Conservation (phyloP, 2,329 filamentous ascomycete genomes). For the Cladosporium velox region DNA sequence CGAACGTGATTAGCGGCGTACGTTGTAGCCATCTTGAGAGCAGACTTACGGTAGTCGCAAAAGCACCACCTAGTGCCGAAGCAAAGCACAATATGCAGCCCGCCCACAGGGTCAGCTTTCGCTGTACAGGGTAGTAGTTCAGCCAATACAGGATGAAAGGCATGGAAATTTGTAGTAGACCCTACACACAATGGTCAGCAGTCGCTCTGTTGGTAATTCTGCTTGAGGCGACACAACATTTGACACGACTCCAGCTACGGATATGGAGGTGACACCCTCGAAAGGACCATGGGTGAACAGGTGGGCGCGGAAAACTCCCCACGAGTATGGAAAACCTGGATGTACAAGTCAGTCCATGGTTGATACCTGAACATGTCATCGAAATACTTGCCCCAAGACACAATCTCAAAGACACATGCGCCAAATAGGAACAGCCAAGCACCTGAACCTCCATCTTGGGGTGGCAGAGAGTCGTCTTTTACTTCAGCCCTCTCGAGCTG, state of each 20-base stretch:
- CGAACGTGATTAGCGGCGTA: neutral
- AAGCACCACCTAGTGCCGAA: neutral
- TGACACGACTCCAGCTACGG: neutral
- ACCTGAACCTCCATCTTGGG: neutral
- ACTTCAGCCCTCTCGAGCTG: neutral
- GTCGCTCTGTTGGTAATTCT: neutral
- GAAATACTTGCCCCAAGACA: neutral
- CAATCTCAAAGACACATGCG: neutral
- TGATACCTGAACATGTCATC: neutral
- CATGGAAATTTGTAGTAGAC: constrained; percentile 1
- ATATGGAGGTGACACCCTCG: neutral
- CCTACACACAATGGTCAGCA: neutral
- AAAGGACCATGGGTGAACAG: neutral
- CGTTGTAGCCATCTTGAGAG: neutral
- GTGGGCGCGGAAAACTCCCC: constrained; percentile 1
- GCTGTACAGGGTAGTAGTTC: neutral
- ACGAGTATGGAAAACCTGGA: neutral
- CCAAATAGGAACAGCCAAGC: constrained; percentile 2
- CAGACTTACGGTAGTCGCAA: neutral
- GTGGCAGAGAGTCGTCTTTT: neutral
- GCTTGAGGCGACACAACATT: neutral
- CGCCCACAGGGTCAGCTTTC: neutral
- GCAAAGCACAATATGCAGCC: neutral
- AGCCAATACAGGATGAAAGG: neutral
- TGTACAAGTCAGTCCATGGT: neutral